A percentile compares a stretch with the other conserved stretches of the same genome.
These are phyloP conservation scores for Hansenula anomala DNA, from an alignment of 1,139 yeast genomes.

Conservation along the genomic window DNA sequence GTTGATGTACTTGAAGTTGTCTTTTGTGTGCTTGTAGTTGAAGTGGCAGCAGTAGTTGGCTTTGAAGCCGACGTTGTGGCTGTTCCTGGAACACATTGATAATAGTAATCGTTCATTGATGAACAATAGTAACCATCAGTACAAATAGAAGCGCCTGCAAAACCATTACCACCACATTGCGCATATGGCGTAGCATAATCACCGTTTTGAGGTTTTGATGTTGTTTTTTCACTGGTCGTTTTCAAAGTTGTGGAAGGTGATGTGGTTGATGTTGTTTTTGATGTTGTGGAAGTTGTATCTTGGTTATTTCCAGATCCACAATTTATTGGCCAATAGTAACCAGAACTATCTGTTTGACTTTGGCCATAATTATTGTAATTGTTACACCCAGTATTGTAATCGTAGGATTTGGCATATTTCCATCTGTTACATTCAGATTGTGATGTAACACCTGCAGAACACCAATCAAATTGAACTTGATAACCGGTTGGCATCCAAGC, in stretches of 20 bases:
- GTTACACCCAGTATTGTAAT: conserved; percentile 16
- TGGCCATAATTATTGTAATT: conserved; percentile 10
- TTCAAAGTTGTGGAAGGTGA: conserved; percentile 1
- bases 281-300: not conserved
- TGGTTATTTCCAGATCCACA: conserved; percentile 3
- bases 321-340: conserved; percentile 9
- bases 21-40: not conserved
- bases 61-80: conserved; percentile 1
- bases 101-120: conserved; percentile 7
- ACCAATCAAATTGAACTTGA: conserved; percentile 7
- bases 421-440: conserved; percentile 13
- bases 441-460: conserved; percentile 17
- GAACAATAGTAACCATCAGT: conserved; percentile 21
- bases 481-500: not conserved
- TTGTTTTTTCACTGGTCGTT: no score
- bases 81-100: conserved; percentile 12
- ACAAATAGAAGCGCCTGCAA: conserved; percentile 24
- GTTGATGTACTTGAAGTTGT: not conserved
- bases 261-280: not conserved
- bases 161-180: conserved; percentile 28
- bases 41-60: not conserved
- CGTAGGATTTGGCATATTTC: conserved; percentile 1
- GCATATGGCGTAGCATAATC: conserved; percentile 22
- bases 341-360: conserved; percentile 12
- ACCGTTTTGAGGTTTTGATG: conserved; percentile 1